Conservation (phyloP, 108 stramenopile genomes). For the Cyclostephanos tholiformis region DNA sequence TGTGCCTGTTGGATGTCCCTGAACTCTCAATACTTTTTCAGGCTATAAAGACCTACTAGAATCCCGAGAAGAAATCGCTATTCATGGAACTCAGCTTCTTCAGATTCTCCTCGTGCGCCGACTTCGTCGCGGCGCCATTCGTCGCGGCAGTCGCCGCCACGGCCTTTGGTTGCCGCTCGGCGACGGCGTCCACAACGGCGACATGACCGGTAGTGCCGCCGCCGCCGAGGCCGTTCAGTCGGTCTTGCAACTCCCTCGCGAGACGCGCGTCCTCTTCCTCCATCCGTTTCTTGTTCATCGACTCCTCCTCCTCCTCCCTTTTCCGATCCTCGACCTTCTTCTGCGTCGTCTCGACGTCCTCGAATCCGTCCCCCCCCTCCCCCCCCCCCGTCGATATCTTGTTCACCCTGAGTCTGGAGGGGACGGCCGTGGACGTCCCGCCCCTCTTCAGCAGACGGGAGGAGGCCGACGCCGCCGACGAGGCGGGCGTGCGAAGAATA, state of each 20-base stretch:
- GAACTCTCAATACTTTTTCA: background rate
- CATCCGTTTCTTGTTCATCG: conserved; percentile 25
- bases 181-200: conserved; percentile 7
- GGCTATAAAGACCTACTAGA: conserved; percentile 10
- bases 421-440: conserved; percentile 23
- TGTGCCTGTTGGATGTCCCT: background rate
- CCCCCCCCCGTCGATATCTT: conserved; percentile 50
- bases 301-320: conserved; percentile 48
- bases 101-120: conserved; percentile 69
- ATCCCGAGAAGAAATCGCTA: conserved; percentile 80
- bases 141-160: conserved; percentile 37
- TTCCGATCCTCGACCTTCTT: conserved; percentile 51
- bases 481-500: conserved; percentile 69
- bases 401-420: conserved; percentile 71
- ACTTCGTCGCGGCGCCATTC: conserved; percentile 42
- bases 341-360: conserved; percentile 62
- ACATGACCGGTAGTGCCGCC: conserved; percentile 5
- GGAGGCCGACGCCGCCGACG: conserved; percentile 37
- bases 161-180: conserved; percentile 4
- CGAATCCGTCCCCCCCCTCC: conserved; percentile 56
- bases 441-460: conserved; percentile 69
- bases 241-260: conserved; percentile 47
- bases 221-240: conserved; percentile 36
- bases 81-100: conserved; percentile 79
- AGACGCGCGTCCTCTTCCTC: conserved; percentile 51